These are phyloP conservation scores for Fusarium longipes DNA, from an alignment of 2,329 filamentous ascomycete genomes.

Conservation along the genomic window DNA sequence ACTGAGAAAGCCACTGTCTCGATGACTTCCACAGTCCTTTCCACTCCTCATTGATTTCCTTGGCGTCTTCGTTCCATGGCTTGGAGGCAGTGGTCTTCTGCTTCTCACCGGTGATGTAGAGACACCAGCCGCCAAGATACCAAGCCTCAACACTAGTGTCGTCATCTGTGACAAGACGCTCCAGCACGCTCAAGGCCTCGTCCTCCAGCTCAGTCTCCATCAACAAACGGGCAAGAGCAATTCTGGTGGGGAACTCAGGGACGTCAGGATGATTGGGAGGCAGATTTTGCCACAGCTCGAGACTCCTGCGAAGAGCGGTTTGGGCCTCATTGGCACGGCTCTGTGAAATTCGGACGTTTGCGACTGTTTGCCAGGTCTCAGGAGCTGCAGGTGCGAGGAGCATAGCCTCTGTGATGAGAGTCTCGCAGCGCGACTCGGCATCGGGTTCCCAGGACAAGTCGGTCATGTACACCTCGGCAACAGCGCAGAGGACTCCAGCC, in stretches of 20 bases:
- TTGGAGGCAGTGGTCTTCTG: slow-evolving; percentile 55
- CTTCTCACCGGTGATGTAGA: slow-evolving; percentile 82
- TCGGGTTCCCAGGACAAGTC: slow-evolving; percentile 94
- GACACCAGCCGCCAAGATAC: slow-evolving; percentile 96
- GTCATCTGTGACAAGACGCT: slow-evolving; percentile 86
- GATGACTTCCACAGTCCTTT: slow-evolving; percentile 76
- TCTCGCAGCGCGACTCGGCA: slow-evolving; percentile 88
- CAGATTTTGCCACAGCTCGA: slow-evolving; percentile 85
- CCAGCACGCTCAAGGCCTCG: slow-evolving; percentile 85
- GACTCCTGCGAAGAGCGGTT: slow-evolving; percentile 80
- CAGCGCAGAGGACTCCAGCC: slow-evolving; percentile 90
- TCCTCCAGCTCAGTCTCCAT: slow-evolving; percentile 91
- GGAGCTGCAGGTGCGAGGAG: slow-evolving; percentile 82
- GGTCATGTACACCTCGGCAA: slow-evolving; percentile 98
- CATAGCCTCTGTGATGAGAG: slow-evolving; percentile 89
- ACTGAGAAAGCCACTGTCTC: slow-evolving; percentile 84
- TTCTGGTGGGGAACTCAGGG: slow-evolving; percentile 86
- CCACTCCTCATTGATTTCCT: slow-evolving; percentile 60
- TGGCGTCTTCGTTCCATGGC: slow-evolving; percentile 46
- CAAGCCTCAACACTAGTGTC: slow-evolving; percentile 95
- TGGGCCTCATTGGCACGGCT: slow-evolving; percentile 80
- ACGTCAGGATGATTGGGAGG: slow-evolving; percentile 76
- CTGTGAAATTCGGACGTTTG: slow-evolving; percentile 94
- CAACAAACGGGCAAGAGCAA: slow-evolving; percentile 84
- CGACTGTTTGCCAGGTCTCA: slow-evolving; percentile 95